Evolutionary conservation across 805 yeast genomes (phyloP).

Genomic region (Candida namnaoensis): DNA sequence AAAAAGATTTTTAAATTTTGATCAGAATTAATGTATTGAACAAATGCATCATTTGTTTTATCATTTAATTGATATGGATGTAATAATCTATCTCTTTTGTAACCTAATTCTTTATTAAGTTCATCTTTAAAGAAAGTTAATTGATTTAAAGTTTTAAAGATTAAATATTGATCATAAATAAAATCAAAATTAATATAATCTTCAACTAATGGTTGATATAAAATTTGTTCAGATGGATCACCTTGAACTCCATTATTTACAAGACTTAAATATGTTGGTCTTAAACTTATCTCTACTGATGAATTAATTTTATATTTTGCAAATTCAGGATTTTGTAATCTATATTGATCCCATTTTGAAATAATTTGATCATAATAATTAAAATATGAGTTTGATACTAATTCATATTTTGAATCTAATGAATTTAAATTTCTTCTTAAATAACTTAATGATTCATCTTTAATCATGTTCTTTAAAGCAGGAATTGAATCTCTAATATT

Average conservation of each 20-base stretch:
- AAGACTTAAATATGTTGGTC: constrained; percentile 42
- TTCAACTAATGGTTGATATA: constrained; percentile 20
- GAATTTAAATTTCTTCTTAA: constrained; percentile 57
- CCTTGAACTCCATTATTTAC: too few species aligned
- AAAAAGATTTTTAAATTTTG: constrained; percentile 48
- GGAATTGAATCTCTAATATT: constrained; percentile 75
- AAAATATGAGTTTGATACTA: constrained; percentile 49
- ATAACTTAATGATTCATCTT: constrained; percentile 62
- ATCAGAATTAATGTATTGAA: constrained; percentile 21
- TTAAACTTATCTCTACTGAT: constrained; percentile 71
- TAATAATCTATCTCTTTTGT: constrained; percentile 62
- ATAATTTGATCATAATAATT: constrained; percentile 49
- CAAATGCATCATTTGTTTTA: constrained; percentile 19
- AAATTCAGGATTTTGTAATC: constrained; percentile 33
- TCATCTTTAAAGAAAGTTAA: constrained; percentile 50
- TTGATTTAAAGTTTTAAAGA: constrained; percentile 67
- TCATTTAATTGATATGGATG: constrained; percentile 51
- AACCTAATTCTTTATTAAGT: constrained; percentile 62
- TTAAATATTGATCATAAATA: constrained; percentile 74
- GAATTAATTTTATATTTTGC: constrained; percentile 68
- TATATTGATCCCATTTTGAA: constrained; percentile 47
- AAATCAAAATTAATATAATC: constrained; percentile 54
- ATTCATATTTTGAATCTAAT: constrained; percentile 30
- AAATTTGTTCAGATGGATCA: constrained; percentile 8
- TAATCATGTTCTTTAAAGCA: constrained; percentile 59